Evolutionary conservation across 2,329 filamentous ascomycete genomes (phyloP), one percentile per base, ranked within the genome.

Genomic region (Byssoonygena ceratinophila): DNA sequence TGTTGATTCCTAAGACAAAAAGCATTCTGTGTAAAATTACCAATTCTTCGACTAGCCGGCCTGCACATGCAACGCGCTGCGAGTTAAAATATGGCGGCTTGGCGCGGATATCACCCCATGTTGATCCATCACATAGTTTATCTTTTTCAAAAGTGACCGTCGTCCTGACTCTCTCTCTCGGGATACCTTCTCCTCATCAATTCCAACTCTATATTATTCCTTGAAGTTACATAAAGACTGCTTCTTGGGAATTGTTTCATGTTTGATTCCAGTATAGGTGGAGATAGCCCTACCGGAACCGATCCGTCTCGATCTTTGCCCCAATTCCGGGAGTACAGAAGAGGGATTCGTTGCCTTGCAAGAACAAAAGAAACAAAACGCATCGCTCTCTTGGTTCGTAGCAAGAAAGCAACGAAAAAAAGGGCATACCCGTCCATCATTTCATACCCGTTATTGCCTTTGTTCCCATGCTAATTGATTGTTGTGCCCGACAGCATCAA

Each of bases 61-160:
- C n/a, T 20, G 32, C 32, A 39, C 32, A 47, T 47, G 45, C 45
- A 18, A 47, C 22, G 20, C 31, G 45, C 25, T 25, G 31, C 32
- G 45, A 47, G 31, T 27, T 47, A 47, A 47, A 47, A 47, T 37
- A n/a, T 37, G 31, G 45, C 32, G 45, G 18, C 45, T 47, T 47
- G 45, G 45, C 45, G 18, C 20, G 16, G 20, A 16, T 16, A 37
- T 18, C 31, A n/a, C 11, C 8, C 44, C 27, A 11, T n/a, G 43
- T 11, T 45, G 43, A 45, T 45, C 43, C 27, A 12, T 45, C 16
- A 31, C 25, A 45, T 45, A n/a, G n/a, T n/a, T n/a, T n/a, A n/a
- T n/a, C n/a, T n/a, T 45, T 14, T 12, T 16, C 40, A 2, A 4
- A 40, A 40, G 9, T n/a, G n/a, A n/a, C n/a, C n/a, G n/a, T n/a